Conservation (phyloP, 306 rosid genomes). For the Gillenia trifoliata region DNA sequence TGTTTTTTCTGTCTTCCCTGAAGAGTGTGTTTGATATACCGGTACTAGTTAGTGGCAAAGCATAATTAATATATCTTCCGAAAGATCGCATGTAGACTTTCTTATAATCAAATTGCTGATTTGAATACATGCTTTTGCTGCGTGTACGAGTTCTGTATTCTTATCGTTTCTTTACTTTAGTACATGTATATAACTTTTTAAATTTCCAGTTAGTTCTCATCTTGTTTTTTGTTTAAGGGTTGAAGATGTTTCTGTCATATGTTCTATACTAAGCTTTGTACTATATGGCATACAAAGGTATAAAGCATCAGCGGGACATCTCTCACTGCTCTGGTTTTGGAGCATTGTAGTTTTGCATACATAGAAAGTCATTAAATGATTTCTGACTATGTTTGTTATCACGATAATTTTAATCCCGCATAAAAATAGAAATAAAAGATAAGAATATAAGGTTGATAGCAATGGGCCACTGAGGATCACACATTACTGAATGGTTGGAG, state of each 20-base stretch:
- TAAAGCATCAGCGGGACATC: neutral
- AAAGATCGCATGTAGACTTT: neutral
- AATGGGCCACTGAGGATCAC: neutral
- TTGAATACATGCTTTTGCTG: neutral
- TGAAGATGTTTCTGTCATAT: neutral
- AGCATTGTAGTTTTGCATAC: neutral
- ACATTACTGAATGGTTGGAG: slow-evolving; percentile 1
- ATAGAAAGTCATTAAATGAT: neutral
- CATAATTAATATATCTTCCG: neutral
- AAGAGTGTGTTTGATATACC: neutral
- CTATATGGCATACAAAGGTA: neutral
- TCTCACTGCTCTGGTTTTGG: neutral
- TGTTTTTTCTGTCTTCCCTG: neutral
- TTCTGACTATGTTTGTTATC: too few relatives aligned
- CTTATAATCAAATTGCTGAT: neutral
- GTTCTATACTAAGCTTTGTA: neutral
- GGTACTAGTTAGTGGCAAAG: neutral
- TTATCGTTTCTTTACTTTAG: neutral
- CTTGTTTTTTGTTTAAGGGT: neutral
- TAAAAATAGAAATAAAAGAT: neutral
- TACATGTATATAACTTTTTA: neutral
- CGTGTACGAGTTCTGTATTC: neutral
- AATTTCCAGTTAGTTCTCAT: neutral
- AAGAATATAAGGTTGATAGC: neutral
- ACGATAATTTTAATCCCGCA: neutral